phyloP scores from a whole-genome alignment of 345 rosid species.

The Nephelium lappaceum region DNA sequence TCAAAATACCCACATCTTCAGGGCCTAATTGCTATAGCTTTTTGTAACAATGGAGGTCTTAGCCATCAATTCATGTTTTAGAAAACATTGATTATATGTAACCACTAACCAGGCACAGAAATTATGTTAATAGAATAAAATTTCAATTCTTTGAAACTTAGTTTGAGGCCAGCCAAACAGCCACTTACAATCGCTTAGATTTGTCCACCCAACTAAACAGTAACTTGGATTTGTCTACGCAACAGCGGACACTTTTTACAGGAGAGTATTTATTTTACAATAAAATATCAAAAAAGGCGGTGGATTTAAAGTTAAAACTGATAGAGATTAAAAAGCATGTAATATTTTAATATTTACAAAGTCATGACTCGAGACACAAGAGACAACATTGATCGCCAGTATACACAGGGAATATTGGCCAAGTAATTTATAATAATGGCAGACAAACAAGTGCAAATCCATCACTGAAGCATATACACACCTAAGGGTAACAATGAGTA shows the following conservation, averaged over 20 bases:
- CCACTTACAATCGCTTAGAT: neutral
- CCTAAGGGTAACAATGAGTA: neutral
- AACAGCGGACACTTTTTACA: slow-evolving; percentile 31
- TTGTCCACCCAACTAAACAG: slow-evolving; percentile 4
- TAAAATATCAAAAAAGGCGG: slow-evolving; percentile 6
- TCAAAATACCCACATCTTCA: no score
- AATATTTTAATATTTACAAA: slow-evolving; percentile 6
- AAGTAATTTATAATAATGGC: slow-evolving; percentile 26
- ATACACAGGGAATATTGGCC: no score
- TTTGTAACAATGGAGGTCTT: no score
- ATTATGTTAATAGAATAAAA: neutral
- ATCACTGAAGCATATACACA: neutral
- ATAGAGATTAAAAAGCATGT: neutral
- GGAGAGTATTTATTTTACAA: neutral
- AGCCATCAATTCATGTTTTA: no score
- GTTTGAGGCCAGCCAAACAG: slow-evolving; percentile 8
- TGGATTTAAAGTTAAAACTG: slow-evolving; percentile 6
- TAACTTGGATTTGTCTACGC: slow-evolving; percentile 22
- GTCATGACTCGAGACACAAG: slow-evolving; percentile 4
- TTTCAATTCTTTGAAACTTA: neutral
- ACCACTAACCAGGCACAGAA: neutral
- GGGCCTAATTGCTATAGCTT: no score
- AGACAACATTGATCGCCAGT: slow-evolving; percentile 6
- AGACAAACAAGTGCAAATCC: slow-evolving; percentile 33
- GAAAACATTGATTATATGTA: neutral